A percentile compares a stretch with the other conserved stretches of the same genome.
Evolutionary conservation across 1,284 basidiomycete species (phyloP).

Genomic region (Moniliophthora roreri): DNA sequence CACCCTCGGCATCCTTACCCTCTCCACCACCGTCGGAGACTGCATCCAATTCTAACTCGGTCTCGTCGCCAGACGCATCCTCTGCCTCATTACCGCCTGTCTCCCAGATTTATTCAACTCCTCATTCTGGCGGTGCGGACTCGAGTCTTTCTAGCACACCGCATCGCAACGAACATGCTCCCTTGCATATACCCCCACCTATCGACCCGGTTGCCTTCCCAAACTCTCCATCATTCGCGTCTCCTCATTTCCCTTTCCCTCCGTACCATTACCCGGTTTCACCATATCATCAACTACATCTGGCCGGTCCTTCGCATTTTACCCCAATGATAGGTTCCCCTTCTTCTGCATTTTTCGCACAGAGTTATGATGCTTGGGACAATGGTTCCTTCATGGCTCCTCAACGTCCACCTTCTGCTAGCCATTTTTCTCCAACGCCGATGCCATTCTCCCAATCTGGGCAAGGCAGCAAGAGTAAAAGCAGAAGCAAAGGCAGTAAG

Average conservation of each 20-base stretch:
- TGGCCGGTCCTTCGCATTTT: background rate
- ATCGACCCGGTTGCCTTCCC: background rate
- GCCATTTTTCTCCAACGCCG: background rate
- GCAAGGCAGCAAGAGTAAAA: background rate
- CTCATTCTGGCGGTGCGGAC: background rate
- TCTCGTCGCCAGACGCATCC: background rate
- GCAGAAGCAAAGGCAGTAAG: background rate
- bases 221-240: no score
- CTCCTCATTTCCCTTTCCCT: no score
- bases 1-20: background rate
- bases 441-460: constrained; percentile 2
- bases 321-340: background rate
- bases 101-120: background rate
- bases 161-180: background rate
- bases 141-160: background rate
- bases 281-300: no score
- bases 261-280: no score
- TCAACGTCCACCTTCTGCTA: background rate
- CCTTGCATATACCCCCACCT: background rate
- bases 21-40: constrained; percentile 1
- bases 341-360: constrained; percentile 3
- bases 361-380: no score
- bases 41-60: background rate
- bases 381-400: background rate
- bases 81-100: background rate